Conservation (phyloP, 2,329 filamentous ascomycete species). For the Aureobasidium musti region DNA sequence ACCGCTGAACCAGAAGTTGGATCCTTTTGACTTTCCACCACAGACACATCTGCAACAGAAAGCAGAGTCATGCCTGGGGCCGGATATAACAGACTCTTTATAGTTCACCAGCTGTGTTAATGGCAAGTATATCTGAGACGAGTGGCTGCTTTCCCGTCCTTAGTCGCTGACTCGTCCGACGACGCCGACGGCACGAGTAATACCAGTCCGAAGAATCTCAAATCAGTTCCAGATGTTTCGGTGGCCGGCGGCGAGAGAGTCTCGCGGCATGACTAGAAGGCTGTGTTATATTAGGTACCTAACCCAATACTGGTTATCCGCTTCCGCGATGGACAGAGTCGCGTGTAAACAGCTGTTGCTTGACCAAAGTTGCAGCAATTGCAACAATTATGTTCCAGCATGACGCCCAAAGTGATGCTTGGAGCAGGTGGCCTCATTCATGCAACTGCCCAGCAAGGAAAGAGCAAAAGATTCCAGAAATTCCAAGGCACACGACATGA, state of each 20-base stretch:
- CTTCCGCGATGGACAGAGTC: not conserved
- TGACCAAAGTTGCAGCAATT: no score
- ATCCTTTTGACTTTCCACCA: not conserved
- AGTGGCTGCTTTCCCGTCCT: not conserved
- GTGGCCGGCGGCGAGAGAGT: no score
- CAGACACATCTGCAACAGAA: not conserved
- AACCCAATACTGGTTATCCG: not conserved
- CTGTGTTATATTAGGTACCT: not conserved
- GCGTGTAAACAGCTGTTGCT: not conserved
- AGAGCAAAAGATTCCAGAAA: not conserved
- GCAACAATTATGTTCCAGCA: not conserved
- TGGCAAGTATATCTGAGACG: not conserved
- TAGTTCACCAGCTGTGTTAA: not conserved
- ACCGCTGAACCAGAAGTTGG: no score
- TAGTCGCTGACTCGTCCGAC: not conserved
- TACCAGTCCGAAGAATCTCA: not conserved
- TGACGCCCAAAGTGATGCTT: not conserved
- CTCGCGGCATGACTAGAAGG: not conserved
- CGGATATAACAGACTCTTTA: not conserved
- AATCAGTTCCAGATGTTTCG: no score
- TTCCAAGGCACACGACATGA: not conserved
- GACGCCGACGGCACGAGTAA: not conserved
- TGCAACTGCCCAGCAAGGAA: not conserved
- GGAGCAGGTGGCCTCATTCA: not conserved
- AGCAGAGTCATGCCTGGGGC: not conserved